A percentile compares a stretch with the other conserved stretches of the same genome.
Evolutionary conservation across 768 basidiomycete species (phyloP).

Genomic region (Russula virescens): DNA sequence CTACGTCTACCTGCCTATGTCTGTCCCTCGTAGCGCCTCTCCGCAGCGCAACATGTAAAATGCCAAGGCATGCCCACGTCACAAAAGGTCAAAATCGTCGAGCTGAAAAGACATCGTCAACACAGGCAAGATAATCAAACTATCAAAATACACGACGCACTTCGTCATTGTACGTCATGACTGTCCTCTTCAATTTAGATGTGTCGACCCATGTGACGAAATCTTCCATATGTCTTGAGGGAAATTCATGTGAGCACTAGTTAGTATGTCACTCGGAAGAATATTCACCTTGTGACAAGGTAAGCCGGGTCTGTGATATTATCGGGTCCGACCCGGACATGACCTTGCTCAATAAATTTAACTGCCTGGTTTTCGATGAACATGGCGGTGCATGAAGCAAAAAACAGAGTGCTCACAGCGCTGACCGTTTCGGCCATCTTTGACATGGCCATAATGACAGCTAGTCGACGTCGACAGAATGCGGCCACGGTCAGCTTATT

Average conservation of each 20-base stretch:
- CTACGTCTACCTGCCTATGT: background rate
- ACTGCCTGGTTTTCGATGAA: slow-evolving; percentile 58
- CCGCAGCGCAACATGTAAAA: background rate
- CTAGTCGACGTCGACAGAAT: slow-evolving; percentile 86
- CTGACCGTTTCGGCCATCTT: slow-evolving; percentile 97
- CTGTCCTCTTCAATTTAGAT: slow-evolving; percentile 91
- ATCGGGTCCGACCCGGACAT: slow-evolving; percentile 94
- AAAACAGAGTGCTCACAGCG: slow-evolving; percentile 45
- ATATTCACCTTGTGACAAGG: slow-evolving; percentile 74
- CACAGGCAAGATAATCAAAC: background rate
- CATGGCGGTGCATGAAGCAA: slow-evolving; percentile 6
- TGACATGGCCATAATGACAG: slow-evolving; percentile 85
- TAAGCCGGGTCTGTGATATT: slow-evolving; percentile 95
- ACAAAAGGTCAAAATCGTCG: slow-evolving; percentile 91
- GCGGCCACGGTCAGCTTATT: slow-evolving; percentile 93
- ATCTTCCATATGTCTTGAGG: slow-evolving; percentile 88
- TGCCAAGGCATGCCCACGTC: background rate
- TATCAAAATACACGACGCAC: slow-evolving; percentile 35
- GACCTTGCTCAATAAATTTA: slow-evolving; percentile 97
- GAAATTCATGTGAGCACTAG: background rate
- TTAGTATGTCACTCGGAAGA: slow-evolving; percentile 3
- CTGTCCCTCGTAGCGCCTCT: background rate
- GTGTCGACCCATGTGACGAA: slow-evolving; percentile 99
- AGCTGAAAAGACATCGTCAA: slow-evolving; percentile 46
- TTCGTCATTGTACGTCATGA: slow-evolving; percentile 97